These are phyloP conservation scores for Cladosporium sp. DNA, from an alignment of 2,329 filamentous ascomycete species.

Conservation along the genomic window DNA sequence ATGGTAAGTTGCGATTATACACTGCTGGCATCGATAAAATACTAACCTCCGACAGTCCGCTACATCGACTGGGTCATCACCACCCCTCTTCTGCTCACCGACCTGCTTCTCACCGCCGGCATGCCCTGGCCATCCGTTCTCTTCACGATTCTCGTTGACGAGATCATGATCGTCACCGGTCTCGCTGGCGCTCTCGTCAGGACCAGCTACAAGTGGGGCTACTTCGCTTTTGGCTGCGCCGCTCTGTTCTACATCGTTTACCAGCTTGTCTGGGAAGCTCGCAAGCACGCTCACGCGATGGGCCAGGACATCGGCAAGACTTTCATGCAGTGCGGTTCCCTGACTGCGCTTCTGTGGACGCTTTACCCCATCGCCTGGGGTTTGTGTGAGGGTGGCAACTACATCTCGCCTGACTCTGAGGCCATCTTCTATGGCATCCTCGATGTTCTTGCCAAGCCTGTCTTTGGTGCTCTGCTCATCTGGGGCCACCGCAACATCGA, in stretches of 20 bases:
- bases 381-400: conserved; percentile 64
- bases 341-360: conserved; percentile 65
- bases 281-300: conserved; percentile 57
- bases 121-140: conserved; percentile 66
- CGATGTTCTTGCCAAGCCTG: conserved; percentile 65
- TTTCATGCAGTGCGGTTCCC: conserved; percentile 59
- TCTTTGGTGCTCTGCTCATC: conserved; percentile 63
- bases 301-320: conserved; percentile 56
- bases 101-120: conserved; percentile 65
- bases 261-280: conserved; percentile 59
- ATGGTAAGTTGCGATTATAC: conserved; percentile 56
- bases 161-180: conserved; percentile 68
- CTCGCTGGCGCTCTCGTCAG: conserved; percentile 66
- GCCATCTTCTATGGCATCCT: conserved; percentile 69
- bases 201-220: conserved; percentile 69
- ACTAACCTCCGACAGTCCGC: conserved; percentile 1
- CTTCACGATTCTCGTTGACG: conserved; percentile 63
- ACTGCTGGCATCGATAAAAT: no score
- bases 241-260: conserved; percentile 63
- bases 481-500: conserved; percentile 66
- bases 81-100: conserved; percentile 64
- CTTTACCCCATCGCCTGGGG: conserved; percentile 67
- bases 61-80: conserved; percentile 52
- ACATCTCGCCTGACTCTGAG: conserved; percentile 67
- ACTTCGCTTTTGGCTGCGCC: conserved; percentile 59